Percentiles rank a stretch among this genome's conserved stretches.
Evolutionary conservation across 805 yeast genomes (phyloP).

Genomic region (Saccharomycopsis oosterbeekiorum): DNA sequence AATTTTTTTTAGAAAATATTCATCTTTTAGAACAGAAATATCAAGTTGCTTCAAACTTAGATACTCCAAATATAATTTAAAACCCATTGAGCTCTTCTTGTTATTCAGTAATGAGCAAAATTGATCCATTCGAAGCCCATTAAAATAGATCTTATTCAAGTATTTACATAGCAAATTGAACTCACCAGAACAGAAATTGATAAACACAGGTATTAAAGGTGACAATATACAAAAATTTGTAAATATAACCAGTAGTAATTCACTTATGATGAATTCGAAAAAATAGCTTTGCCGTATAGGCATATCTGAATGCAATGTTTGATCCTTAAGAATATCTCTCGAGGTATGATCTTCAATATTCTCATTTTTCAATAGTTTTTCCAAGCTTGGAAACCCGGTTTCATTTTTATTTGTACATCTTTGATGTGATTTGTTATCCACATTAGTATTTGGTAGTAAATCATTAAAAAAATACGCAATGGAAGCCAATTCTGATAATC

Average conservation of each 20-base stretch:
- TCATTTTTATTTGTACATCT: background rate
- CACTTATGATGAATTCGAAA: constrained; percentile 8
- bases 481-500: background rate
- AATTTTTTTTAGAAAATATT: background rate
- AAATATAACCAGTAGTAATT: constrained; percentile 6
- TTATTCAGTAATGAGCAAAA: background rate
- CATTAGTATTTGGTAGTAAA: constrained; percentile 2
- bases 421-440: background rate
- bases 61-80: background rate
- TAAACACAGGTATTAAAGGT: constrained; percentile 9
- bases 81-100: background rate
- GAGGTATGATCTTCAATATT: background rate
- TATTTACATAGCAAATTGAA: background rate
- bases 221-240: constrained; percentile 1
- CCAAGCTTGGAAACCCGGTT: constrained; percentile 3
- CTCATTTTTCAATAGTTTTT: background rate
- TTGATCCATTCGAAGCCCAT: background rate
- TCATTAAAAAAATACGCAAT: constrained; percentile 2
- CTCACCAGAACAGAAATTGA: background rate
- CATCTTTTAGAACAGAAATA: background rate
- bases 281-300: background rate
- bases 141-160: background rate
- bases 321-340: background rate
- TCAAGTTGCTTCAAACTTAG: background rate
- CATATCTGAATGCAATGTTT: background rate